Evolutionary conservation across 139 green algal genomes (phyloP), one percentile per base, ranked within the genome.

Genomic region (Chlamydomonas urium): DNA sequence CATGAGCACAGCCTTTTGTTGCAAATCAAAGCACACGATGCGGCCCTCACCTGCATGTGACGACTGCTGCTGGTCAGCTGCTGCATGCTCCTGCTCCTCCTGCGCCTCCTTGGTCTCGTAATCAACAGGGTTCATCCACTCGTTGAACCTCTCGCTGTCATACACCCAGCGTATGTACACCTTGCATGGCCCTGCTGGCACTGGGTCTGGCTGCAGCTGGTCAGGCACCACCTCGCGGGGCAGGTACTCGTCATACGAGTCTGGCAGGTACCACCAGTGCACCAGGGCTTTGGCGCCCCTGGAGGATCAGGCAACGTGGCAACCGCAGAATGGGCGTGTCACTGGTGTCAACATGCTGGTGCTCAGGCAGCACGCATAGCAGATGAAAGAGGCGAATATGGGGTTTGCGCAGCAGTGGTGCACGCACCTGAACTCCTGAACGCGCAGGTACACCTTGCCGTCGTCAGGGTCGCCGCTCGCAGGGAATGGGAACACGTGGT

Each of bases 121-220:
- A 67, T 97, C 91, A 2, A 75, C 74, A 0, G 84, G 83, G 75
- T 97, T 95, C 90, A 96, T 96, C 92, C 92, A 97, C 74, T 97
- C 92, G 72, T 97, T 97, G 85, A 84, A 97, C 78, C 85, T 85
- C 38, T 89, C 85, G 23, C 76, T 87, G 79, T 97, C 92, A 5
- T 65, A 65, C 10, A 97, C 42, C 89, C 89, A 97, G 75, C 38
- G 56, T n/a, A 29, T 24, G 61, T 38, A 59, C 68, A 85, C 78
- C 71, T 75, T 65, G 74, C 76, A 82, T 1, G 36, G 66, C 17
- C 66, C 59, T 21, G 42, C 31, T 32, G 14, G 8, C 10, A 62
- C 48, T n/a, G 26, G 19, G 4, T 73, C 74, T 62, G 71, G 72
- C 45, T 87, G 81, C 45, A 86, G 26, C 5, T 77, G 47, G n/a